Percentiles rank a stretch among this genome's conserved stretches.
Conservation (phyloP, 2,329 filamentous ascomycete species). For the Trichoderma hamatum region DNA sequence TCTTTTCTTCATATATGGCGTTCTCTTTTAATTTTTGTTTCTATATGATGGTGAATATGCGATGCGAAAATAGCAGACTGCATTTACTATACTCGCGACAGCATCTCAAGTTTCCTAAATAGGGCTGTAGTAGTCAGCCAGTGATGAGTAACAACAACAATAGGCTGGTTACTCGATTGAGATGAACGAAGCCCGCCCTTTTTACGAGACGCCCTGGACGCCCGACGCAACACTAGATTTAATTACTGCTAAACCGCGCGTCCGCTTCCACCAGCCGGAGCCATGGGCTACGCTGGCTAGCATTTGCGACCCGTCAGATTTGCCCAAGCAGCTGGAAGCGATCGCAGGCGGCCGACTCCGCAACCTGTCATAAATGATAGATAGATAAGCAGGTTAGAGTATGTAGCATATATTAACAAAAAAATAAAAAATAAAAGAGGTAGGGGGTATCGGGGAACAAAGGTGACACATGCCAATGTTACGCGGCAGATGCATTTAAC, state of each 20-base stretch:
- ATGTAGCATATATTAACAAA: no score
- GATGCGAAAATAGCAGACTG: neutral
- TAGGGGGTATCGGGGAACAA: no score
- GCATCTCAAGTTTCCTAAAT: neutral
- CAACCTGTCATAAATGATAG: conserved; percentile 24
- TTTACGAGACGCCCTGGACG: neutral
- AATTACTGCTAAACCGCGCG: neutral
- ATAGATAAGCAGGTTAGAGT: neutral
- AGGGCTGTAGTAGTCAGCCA: neutral
- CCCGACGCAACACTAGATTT: neutral
- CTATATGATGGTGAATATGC: neutral
- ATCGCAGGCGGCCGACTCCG: conserved; percentile 16
- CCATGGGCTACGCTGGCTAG: neutral
- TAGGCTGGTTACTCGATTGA: neutral
- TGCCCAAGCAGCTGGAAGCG: conserved; percentile 19
- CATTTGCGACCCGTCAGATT: conserved; percentile 16
- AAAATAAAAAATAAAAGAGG: no score
- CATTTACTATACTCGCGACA: neutral
- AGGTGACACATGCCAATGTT: neutral
- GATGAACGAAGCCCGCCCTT: neutral
- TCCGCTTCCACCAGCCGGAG: conserved; percentile 17
- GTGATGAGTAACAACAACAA: neutral
- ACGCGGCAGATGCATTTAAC: neutral
- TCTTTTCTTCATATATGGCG: neutral
- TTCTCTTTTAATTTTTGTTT: neutral